Evolutionary conservation across 208 protist genomes (phyloP), one percentile per base, ranked within the genome.

Genomic region (Leishmania major): DNA sequence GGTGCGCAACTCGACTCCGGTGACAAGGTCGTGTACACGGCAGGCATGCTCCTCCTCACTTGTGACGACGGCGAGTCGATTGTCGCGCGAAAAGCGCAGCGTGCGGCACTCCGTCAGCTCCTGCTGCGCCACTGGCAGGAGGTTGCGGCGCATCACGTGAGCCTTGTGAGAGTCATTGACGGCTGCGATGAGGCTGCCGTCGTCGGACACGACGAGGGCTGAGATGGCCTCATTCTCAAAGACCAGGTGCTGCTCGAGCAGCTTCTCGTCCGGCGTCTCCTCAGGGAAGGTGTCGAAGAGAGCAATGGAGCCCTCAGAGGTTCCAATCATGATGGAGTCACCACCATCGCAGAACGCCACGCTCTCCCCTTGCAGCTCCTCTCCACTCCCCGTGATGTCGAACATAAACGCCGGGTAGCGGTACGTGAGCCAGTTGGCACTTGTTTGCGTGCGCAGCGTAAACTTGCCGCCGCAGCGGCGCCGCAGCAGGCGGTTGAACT

Each of bases 231-330:
- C 91, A 59, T 94, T 92, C 76, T 97, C 95, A 78, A 96, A 96
- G 28, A 96, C 84, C 45, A 96, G 62, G 75, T 96, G 95, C 77
- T 96, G 93, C 83, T 96, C 93, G 31, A 95, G 82, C 8, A 96
- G 83, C 74, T 96, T 96, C 70, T 96, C 92, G 51, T 87, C 85
- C 59, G 84, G 85, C 17, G 82, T 79, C 62, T 96, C 92, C 74
- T 95, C 93, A 28, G 91, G 89, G 81, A 95, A 95, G 17, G 92
- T 96, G 85, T 96, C 91, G 79, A 97, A 97, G 59, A 96, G 78
- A 3, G 90, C 89, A 37, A 97, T 82, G 4, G 83, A 87, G 35
- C 95, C 95, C 70, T 97, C 93, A 47, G 92, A 94, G 31, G 93
- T 97, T 59, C 95, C 95, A 43, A 96, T 93, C 62, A 94, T 79